These are phyloP conservation scores for Acanthamoeba triangularis DNA, from an alignment of 208 protist genomes.

Conservation along the genomic window DNA sequence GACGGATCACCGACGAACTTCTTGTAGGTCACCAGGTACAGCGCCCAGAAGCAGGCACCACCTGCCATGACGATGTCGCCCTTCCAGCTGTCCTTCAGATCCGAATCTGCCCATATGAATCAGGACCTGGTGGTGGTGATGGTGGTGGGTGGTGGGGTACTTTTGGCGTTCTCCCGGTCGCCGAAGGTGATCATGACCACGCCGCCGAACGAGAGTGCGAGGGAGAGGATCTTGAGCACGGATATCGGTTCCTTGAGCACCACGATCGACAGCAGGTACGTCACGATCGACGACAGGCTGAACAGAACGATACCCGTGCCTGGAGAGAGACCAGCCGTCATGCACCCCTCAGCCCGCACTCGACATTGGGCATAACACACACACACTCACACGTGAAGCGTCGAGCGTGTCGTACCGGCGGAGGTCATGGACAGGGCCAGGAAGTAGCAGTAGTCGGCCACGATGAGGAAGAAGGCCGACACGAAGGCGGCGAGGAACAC, in stretches of 20 bases:
- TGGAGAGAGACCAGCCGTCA: background rate
- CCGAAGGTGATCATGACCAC: conserved; percentile 28
- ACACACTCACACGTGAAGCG: too few relatives aligned
- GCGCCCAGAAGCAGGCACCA: conserved; percentile 5
- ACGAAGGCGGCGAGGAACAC: background rate
- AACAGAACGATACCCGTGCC: conserved; percentile 23
- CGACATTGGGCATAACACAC: background rate
- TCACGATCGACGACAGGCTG: conserved; percentile 14
- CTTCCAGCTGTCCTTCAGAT: conserved; percentile 41
- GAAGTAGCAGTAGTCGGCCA: conserved; percentile 33
- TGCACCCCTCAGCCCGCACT: background rate
- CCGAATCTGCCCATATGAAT: background rate
- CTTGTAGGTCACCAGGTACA: conserved; percentile 44
- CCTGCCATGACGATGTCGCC: conserved; percentile 34
- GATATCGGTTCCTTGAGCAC: conserved; percentile 25
- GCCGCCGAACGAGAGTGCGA: background rate
- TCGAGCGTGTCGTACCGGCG: background rate
- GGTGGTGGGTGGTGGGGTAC: background rate
- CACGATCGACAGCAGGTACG: conserved; percentile 15
- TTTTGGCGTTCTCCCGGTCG: background rate
- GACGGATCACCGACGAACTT: conserved; percentile 34
- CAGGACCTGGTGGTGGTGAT: too few relatives aligned
- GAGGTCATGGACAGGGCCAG: conserved; percentile 29
- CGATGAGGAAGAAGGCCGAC: conserved; percentile 13
- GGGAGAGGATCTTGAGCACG: conserved; percentile 3